phyloP scores from a whole-genome alignment of 2,329 filamentous ascomycete species.

The Pseudogymnoascus sp. region DNA sequence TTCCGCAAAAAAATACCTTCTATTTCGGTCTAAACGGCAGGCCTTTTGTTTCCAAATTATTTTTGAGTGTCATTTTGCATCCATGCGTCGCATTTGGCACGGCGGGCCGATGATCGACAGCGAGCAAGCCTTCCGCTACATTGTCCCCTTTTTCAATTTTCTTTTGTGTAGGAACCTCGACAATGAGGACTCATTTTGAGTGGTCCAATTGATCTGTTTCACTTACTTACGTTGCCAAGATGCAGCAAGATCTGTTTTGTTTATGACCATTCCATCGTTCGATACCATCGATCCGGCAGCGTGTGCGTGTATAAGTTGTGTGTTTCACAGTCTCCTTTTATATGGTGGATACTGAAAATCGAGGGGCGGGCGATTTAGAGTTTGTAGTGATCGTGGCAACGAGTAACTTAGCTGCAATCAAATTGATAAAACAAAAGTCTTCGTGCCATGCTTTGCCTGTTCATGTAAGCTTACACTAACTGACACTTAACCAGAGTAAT shows the following conservation, averaged over 20 bases:
- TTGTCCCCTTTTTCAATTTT: background rate
- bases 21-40: slow-evolving; percentile 4
- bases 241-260: slow-evolving; percentile 6
- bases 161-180: slow-evolving; percentile 2
- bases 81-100: slow-evolving; percentile 1
- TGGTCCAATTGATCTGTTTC: slow-evolving; percentile 5
- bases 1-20: background rate
- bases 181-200: background rate
- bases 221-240: slow-evolving; percentile 5
- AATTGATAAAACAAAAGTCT: background rate
- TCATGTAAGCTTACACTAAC: background rate
- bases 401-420: slow-evolving; percentile 2
- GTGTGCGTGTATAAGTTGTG: slow-evolving; percentile 6
- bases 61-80: slow-evolving; percentile 5
- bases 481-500: background rate
- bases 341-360: background rate
- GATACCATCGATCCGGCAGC: slow-evolving; percentile 7
- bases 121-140: slow-evolving; percentile 5
- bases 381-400: background rate
- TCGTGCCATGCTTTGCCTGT: background rate
- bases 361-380: background rate
- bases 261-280: slow-evolving; percentile 5
- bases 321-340: slow-evolving; percentile 3
- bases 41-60: slow-evolving; percentile 6
- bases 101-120: background rate